phyloP scores from a whole-genome alignment of 306 rosid species.

The Begonia fuchsioides region DNA sequence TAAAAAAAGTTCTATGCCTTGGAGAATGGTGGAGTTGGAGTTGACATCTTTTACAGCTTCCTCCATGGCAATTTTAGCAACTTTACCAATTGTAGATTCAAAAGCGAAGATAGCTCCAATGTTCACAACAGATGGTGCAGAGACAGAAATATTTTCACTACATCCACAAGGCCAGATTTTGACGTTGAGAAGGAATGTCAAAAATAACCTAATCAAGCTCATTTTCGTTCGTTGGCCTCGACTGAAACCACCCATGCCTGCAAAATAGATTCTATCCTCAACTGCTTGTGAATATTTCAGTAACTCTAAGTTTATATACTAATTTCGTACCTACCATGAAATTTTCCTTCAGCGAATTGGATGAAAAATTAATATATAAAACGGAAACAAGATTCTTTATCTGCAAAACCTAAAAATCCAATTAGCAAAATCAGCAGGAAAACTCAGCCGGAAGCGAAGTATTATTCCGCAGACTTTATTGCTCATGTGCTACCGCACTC shows the following conservation, averaged over 20 bases:
- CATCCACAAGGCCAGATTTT: slow-evolving; percentile 16
- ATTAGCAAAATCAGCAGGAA: too few species aligned
- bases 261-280: background rate
- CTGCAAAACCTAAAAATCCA: too few species aligned
- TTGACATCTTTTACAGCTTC: slow-evolving; percentile 81
- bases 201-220: slow-evolving; percentile 22
- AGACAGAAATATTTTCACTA: slow-evolving; percentile 20
- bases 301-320: background rate
- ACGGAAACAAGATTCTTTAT: too few species aligned
- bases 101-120: slow-evolving; percentile 70
- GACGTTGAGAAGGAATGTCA: slow-evolving; percentile 11
- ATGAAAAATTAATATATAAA: too few species aligned
- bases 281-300: background rate
- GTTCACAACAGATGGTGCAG: slow-evolving; percentile 38
- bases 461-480: too few species aligned
- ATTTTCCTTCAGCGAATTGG: too few species aligned
- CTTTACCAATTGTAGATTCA: slow-evolving; percentile 63
- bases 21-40: slow-evolving; percentile 45
- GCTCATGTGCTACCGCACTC: too few species aligned
- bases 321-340: too few species aligned
- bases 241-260: background rate
- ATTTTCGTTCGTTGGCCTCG: slow-evolving; percentile 15
- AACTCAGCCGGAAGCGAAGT: too few species aligned
- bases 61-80: slow-evolving; percentile 65
- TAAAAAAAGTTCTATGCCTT: slow-evolving; percentile 33